Conservation (phyloP, 1,139 yeast genomes). For the Candida buenavistaensis region DNA sequence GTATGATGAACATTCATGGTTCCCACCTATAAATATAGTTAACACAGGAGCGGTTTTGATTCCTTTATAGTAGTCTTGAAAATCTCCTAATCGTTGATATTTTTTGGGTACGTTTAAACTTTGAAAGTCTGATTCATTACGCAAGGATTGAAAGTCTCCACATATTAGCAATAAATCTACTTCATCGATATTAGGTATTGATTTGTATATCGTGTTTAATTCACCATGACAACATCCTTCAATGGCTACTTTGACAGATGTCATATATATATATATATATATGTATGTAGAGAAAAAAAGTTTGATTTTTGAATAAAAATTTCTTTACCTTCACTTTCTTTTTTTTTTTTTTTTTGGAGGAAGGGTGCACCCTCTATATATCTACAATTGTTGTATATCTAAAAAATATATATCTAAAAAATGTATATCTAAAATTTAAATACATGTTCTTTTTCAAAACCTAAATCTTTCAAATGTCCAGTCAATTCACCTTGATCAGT, state of each 20-base stretch:
- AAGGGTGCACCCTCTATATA: too few species aligned
- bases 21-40: slow-evolving; percentile 90
- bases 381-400: background rate
- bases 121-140: slow-evolving; percentile 62
- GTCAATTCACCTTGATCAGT: slow-evolving; percentile 92
- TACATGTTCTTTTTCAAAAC: slow-evolving; percentile 84
- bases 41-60: slow-evolving; percentile 63
- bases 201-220: slow-evolving; percentile 57
- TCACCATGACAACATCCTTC: slow-evolving; percentile 97
- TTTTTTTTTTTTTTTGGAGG: too few species aligned
- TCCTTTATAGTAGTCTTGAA: slow-evolving; percentile 70
- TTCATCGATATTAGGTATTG: slow-evolving; percentile 17
- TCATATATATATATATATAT: background rate
- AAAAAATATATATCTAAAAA: too few species aligned
- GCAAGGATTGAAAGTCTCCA: slow-evolving; percentile 82
- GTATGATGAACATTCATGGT: slow-evolving; percentile 87
- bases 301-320: too few species aligned
- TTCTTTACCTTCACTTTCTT: too few species aligned
- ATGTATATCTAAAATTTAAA: slow-evolving; percentile 78
- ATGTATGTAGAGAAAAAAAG: too few species aligned
- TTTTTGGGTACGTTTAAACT: slow-evolving; percentile 65
- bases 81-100: slow-evolving; percentile 69
- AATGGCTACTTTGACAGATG: slow-evolving; percentile 51
- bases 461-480: slow-evolving; percentile 86
- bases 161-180: slow-evolving; percentile 76